Conservation (phyloP, 169 alveolate genomes). For the Plasmodium vinckei region DNA sequence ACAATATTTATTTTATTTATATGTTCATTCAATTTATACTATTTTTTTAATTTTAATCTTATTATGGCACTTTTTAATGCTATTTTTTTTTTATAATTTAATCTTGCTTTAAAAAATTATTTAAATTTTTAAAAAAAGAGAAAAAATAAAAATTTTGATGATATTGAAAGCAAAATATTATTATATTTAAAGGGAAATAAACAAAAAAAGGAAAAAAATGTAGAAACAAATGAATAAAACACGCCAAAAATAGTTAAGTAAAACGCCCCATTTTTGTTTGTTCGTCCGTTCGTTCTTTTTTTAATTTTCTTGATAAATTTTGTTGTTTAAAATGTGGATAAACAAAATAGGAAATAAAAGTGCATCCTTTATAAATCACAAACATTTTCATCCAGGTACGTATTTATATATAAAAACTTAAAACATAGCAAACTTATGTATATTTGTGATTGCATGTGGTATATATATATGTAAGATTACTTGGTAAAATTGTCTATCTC, state of each 20-base stretch:
- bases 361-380: slow-evolving; percentile 93
- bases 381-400: slow-evolving; percentile 95
- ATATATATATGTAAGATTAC: too few relatives aligned
- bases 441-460: too few relatives aligned
- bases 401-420: slow-evolving; percentile 11
- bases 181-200: background rate
- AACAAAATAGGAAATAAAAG: slow-evolving; percentile 93
- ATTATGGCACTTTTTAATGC: too few relatives aligned
- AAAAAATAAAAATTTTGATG: background rate
- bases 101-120: too few relatives aligned
- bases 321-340: slow-evolving; percentile 88
- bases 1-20: too few relatives aligned
- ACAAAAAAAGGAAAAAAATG: background rate
- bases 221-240: slow-evolving; percentile 4
- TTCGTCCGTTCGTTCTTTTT: background rate
- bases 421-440: background rate
- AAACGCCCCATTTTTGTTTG: background rate
- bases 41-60: too few relatives aligned
- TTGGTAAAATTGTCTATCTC: too few relatives aligned
- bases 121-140: background rate
- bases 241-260: background rate
- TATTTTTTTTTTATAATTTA: too few relatives aligned
- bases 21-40: too few relatives aligned
- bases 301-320: background rate
- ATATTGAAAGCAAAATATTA: background rate